Conservation (phyloP, 495 filamentous ascomycete genomes). For the Massariosphaeria phaeospora region DNA sequence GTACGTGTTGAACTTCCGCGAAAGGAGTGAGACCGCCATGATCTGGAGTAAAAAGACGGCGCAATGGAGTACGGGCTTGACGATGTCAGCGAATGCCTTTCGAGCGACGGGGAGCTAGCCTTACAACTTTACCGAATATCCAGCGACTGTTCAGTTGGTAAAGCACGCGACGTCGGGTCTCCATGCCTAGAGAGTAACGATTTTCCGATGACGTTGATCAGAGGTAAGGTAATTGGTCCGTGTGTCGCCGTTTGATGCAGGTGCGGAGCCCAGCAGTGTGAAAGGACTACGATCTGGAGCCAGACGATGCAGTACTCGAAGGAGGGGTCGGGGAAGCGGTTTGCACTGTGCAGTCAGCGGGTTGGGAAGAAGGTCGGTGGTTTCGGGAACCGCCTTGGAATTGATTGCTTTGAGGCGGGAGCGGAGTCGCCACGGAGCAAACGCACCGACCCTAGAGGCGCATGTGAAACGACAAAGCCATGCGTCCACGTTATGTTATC, state of each 20-base stretch:
- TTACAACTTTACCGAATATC: conserved; percentile 42
- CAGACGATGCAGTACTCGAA: neutral
- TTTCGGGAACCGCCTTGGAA: neutral
- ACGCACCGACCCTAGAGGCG: too few relatives aligned
- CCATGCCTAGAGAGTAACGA: conserved; percentile 24
- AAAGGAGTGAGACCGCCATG: conserved; percentile 72
- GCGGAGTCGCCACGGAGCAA: conserved; percentile 12
- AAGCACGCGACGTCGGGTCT: conserved; percentile 37
- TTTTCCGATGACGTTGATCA: conserved; percentile 25
- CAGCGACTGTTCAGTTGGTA: conserved; percentile 41
- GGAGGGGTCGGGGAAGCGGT: neutral
- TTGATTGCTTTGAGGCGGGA: too few relatives aligned
- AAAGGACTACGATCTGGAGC: too few relatives aligned
- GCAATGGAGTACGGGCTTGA: conserved; percentile 78
- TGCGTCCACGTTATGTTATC: too few relatives aligned
- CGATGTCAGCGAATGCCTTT: conserved; percentile 7
- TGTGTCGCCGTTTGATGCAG: neutral
- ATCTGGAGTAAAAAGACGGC: conserved; percentile 85
- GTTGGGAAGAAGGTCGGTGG: neutral
- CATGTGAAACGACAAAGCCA: too few relatives aligned
- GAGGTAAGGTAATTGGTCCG: conserved; percentile 9
- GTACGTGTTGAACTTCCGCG: conserved; percentile 84
- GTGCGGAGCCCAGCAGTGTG: too few relatives aligned
- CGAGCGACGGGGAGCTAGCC: conserved; percentile 1
- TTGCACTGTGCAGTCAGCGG: neutral